Evolutionary conservation across 2,329 filamentous ascomycete species (phyloP).

Genomic region (Lecanosticta acicola): DNA sequence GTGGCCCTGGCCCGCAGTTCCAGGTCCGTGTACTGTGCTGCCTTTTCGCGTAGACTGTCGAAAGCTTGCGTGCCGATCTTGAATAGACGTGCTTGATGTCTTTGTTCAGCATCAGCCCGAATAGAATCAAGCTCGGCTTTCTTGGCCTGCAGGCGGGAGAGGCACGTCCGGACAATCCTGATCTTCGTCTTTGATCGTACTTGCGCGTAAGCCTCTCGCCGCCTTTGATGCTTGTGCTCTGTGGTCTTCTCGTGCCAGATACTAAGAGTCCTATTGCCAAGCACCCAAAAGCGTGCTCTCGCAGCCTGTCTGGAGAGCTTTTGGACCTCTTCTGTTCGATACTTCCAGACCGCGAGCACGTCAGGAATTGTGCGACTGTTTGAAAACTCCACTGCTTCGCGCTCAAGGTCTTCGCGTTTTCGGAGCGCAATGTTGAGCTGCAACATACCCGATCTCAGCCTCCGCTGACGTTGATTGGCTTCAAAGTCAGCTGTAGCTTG

Average conservation of each 20-base stretch:
- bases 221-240: conserved; percentile 47
- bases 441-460: conserved; percentile 24
- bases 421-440: conserved; percentile 28
- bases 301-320: conserved; percentile 49
- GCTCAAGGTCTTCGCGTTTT: conserved; percentile 31
- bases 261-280: conserved; percentile 46
- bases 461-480: conserved; percentile 25
- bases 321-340: conserved; percentile 38
- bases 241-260: conserved; percentile 48
- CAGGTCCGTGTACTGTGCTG: conserved; percentile 17
- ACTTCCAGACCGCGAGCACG: conserved; percentile 33
- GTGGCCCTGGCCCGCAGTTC: conserved; percentile 31
- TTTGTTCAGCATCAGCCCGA: conserved; percentile 37
- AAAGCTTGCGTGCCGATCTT: conserved; percentile 30
- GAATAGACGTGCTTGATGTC: conserved; percentile 34
- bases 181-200: conserved; percentile 51
- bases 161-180: conserved; percentile 43
- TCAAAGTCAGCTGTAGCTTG: conserved; percentile 21
- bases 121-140: conserved; percentile 32
- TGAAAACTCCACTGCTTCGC: conserved; percentile 38
- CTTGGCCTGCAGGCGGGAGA: conserved; percentile 37
- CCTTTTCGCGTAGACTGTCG: conserved; percentile 34
- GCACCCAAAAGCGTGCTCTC: conserved; percentile 53
- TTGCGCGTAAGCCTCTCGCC: conserved; percentile 52
- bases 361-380: conserved; percentile 38